Conservation (phyloP, 2,329 filamentous ascomycete genomes). For the Tolypocladium album region DNA sequence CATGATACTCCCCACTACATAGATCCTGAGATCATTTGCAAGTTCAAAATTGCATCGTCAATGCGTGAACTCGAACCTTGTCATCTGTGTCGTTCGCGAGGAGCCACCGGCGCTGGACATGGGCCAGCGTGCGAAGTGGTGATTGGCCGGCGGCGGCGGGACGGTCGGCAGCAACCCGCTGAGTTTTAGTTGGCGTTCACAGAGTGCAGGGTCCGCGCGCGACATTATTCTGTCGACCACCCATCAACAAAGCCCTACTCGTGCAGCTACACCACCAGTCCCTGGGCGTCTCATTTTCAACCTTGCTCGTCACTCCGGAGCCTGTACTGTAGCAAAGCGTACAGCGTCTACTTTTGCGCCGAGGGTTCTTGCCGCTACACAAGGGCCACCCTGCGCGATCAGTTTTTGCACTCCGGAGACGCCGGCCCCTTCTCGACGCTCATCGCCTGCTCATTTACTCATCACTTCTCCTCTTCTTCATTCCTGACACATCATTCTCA, state of each 20-base stretch:
- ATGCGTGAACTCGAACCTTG: neutral
- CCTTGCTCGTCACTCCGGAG: neutral
- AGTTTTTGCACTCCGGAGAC: neutral
- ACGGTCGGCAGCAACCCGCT: neutral
- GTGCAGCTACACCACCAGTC: neutral
- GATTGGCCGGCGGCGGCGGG: neutral
- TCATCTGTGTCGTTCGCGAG: neutral
- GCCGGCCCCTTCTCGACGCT: neutral
- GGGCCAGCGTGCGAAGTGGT: neutral
- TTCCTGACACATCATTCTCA: neutral
- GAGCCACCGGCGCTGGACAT: neutral
- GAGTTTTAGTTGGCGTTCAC: neutral
- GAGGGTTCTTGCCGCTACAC: neutral
- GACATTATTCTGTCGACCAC: neutral
- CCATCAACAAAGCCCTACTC: neutral
- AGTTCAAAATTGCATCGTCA: neutral
- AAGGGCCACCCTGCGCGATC: neutral
- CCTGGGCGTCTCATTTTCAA: neutral
- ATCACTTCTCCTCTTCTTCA: neutral
- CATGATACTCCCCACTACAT: neutral
- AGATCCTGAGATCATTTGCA: too few relatives aligned
- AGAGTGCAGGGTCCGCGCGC: neutral
- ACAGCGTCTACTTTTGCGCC: neutral
- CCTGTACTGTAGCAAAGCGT: too few relatives aligned
- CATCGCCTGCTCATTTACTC: neutral